phyloP scores from a whole-genome alignment of 2,329 filamentous ascomycete genomes.

The Calonectria pseudoturangicola region DNA sequence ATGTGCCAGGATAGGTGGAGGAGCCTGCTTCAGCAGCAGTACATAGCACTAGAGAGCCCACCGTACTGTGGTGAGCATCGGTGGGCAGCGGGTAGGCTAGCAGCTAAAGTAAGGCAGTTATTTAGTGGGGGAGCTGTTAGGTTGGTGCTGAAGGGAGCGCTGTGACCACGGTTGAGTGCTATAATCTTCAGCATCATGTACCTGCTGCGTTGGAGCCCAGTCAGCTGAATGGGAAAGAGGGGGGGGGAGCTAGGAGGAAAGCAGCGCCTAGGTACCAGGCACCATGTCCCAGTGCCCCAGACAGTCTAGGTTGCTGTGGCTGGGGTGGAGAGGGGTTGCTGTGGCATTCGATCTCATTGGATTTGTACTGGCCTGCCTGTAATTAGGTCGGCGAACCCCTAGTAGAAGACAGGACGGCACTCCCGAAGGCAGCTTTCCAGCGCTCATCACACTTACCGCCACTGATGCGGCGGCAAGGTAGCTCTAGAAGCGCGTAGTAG shows the following conservation, averaged over 20 bases:
- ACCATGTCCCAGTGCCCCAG: conserved; percentile 16
- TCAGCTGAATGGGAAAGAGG: background rate
- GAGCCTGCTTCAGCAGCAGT: conserved; percentile 31
- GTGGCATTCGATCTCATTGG: conserved; percentile 38
- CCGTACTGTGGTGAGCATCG: conserved; percentile 25
- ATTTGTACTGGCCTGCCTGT: conserved; percentile 1
- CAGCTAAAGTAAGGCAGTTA: conserved; percentile 12
- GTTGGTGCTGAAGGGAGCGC: conserved; percentile 15
- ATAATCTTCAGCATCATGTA: conserved; percentile 19
- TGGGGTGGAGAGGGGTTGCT: conserved; percentile 36
- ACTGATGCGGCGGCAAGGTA: conserved; percentile 26
- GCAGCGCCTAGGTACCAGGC: conserved; percentile 29
- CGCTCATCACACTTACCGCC: conserved; percentile 22
- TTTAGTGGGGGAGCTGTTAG: conserved; percentile 24
- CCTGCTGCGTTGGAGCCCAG: conserved; percentile 27
- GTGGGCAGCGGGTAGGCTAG: conserved; percentile 24
- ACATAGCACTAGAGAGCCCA: conserved; percentile 3
- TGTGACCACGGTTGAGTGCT: conserved; percentile 1
- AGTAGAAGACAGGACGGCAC: conserved; percentile 22
- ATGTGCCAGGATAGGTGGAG: conserved; percentile 35
- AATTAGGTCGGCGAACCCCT: conserved; percentile 20
- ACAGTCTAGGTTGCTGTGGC: conserved; percentile 38
- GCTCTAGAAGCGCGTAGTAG: conserved; percentile 33
- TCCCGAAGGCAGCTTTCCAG: conserved; percentile 15
- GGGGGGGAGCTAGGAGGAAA: conserved; percentile 5